Base-by-base conservation (phyloP, 768 basidiomycete genomes). In the Chalciporus sphaerocephalus region DNA sequence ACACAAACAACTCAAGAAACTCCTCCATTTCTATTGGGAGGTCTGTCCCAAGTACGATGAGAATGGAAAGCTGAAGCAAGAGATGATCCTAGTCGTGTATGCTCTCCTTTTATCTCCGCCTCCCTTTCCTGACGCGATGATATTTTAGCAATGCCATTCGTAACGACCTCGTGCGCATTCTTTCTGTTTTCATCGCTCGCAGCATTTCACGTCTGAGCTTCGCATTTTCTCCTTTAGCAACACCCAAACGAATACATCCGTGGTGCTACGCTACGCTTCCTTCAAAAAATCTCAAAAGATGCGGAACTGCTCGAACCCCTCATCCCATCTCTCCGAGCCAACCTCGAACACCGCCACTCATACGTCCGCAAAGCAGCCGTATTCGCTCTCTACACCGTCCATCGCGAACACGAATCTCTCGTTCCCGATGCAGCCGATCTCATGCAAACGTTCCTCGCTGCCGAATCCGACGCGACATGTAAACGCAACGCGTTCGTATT, bases 221-320 rank as follows among this genome's bases (percentile, higher is more conserved):
- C n/a, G 2, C 23, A n/a, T 24, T 1, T 38, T 25, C 18, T 34
- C 6, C 52, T n/a, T 6, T n/a, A 94, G 89, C 94, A 98, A 93
- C 96, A 99, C 60, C 94, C 95, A 8, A 98, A 99, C 59, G 96
- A 99, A 73, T 99, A 97, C 66, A 96, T 99, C 58, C 89, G 96
- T 28, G 96, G 96, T 36, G 91, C 93, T n/a, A 94, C 92, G 10
- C 80, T 98, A 25, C 87, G 96, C 20, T 95, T 94, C 71, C 78
- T 98, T 11, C 91, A 95, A 70, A 99, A 99, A 73, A 87, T 99
- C 42, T 77, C 87, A 15, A 87, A 88, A 66, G 96, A 98, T 56
- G 73, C 81, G 3, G 96, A 99, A 65, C 80, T 98, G 11, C 80
- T 98, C 20, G 96, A 98, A 71, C 96, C 96, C 20, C 81, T 98